Percentiles rank a stretch among this genome's conserved stretches.
Conservation (phyloP, 768 basidiomycete species). For the Lactarius sp. region DNA sequence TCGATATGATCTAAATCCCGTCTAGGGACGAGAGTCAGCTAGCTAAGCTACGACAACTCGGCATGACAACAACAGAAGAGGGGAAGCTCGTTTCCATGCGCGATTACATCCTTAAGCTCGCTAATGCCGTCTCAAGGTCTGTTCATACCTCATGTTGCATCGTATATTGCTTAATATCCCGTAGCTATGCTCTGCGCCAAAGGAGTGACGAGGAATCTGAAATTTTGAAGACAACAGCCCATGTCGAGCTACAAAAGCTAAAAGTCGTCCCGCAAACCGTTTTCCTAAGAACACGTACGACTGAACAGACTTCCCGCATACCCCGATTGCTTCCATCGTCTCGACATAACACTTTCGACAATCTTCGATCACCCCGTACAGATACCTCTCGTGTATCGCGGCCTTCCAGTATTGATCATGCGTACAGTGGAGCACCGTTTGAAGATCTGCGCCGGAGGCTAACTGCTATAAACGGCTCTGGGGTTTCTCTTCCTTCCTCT, state of each 20-base stretch:
- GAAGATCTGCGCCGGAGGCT: slow-evolving; percentile 75
- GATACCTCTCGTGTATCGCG: slow-evolving; percentile 49
- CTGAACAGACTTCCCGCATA: slow-evolving; percentile 37
- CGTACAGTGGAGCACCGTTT: slow-evolving; percentile 51
- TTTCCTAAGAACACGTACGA: slow-evolving; percentile 62
- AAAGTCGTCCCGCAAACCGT: slow-evolving; percentile 89
- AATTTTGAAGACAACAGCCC: slow-evolving; percentile 56
- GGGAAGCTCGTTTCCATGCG: slow-evolving; percentile 82
- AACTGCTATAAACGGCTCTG: slow-evolving; percentile 69
- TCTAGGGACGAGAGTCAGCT: slow-evolving; percentile 73
- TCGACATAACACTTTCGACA: slow-evolving; percentile 38
- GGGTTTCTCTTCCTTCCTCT: slow-evolving; percentile 50
- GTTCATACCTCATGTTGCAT: not conserved
- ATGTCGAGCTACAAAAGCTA: slow-evolving; percentile 80
- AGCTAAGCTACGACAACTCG: slow-evolving; percentile 76
- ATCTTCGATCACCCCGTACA: slow-evolving; percentile 41
- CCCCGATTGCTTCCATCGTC: slow-evolving; percentile 38
- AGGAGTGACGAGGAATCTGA: slow-evolving; percentile 60
- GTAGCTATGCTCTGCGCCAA: slow-evolving; percentile 63
- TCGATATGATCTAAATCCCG: slow-evolving; percentile 12
- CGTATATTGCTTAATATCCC: not conserved
- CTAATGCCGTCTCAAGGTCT: slow-evolving; percentile 68
- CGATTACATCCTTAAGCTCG: slow-evolving; percentile 83
- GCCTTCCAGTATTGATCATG: slow-evolving; percentile 44
- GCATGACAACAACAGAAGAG: slow-evolving; percentile 80